phyloP scores from a whole-genome alignment of 306 rosid species.

The Alnus rubra region DNA sequence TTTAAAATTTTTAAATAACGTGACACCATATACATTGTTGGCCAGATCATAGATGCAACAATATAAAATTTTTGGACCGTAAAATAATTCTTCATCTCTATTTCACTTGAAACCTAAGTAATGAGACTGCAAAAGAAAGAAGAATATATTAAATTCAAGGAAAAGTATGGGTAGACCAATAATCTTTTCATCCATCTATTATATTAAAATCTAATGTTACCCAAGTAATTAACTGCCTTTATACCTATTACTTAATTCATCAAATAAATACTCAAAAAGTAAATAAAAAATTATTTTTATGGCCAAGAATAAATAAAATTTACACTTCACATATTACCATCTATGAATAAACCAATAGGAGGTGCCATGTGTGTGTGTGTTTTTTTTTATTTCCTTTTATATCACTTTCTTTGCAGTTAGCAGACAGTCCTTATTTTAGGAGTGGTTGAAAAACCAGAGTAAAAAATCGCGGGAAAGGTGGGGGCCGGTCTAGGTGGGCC shows the following conservation, averaged over 20 bases:
- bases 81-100: too few relatives aligned
- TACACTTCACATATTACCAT: neutral
- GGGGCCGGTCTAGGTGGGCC: conserved; percentile 28
- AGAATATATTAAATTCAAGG: neutral
- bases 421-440: conserved; percentile 13
- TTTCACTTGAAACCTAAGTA: too few relatives aligned
- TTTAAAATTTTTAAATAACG: too few relatives aligned
- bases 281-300: neutral
- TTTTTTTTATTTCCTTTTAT: neutral
- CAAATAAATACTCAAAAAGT: neutral
- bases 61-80: too few relatives aligned
- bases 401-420: conserved; percentile 18
- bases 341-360: too few relatives aligned
- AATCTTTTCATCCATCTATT: neutral
- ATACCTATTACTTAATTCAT: neutral
- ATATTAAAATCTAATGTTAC: neutral
- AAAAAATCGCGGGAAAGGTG: conserved; percentile 23
- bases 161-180: neutral
- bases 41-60: too few relatives aligned
- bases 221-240: neutral
- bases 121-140: neutral
- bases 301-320: too few relatives aligned
- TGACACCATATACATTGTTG: too few relatives aligned
- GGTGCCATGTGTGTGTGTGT: too few relatives aligned
- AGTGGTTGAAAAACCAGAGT: conserved; percentile 28